Evolutionary conservation across 2,329 filamentous ascomycete genomes (phyloP), one percentile per base, ranked within the genome.

Genomic region (Trichophyton simii): DNA sequence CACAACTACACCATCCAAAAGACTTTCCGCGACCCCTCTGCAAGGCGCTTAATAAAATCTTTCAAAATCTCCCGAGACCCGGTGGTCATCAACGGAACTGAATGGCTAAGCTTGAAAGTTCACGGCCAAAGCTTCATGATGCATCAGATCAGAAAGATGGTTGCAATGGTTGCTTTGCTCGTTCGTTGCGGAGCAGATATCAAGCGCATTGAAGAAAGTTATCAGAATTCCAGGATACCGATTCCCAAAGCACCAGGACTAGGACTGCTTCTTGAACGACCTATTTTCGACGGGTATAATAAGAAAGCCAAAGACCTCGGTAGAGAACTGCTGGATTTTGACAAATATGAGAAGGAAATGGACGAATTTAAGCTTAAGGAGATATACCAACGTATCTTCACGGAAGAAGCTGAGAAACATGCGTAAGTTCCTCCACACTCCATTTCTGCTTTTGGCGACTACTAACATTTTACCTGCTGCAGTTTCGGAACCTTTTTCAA

Each of bases 101-200:
- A 99, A 78, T 99, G 94, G 94, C 80, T 99, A 3, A 94, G 88
- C 50, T 80, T 97, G 66, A 96, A 95, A 72, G 91, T 99, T 25
- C 94, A 99, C 74, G 94, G 94, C 0, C 94, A 99, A 75, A 92
- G 87, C 70, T 99, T 99, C 81, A 99, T 99, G 94, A 99, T 99
- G 94, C 94, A 99, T 75, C 94, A 99, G 77, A 99, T 99, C 74
- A 87, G 94, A 70, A 99, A 97, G 77, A 97, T 99, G 94, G 89
- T 99, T 15, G 90, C 89, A 61, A 91, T 99, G 87, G 89, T 85
- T 7, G 85, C 89, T 38, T 80, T 99, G 63, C 79, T 92, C 4
- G 87, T 95, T 5, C 86, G 94, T 42, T 95, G 88, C 72, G 94
- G 90, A 58, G 86, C 86, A n/a, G 80, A 88, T 3, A 79, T 85